Evolutionary conservation across 2,329 filamentous ascomycete genomes (phyloP).

Genomic region (Magnaporthales sp.): DNA sequence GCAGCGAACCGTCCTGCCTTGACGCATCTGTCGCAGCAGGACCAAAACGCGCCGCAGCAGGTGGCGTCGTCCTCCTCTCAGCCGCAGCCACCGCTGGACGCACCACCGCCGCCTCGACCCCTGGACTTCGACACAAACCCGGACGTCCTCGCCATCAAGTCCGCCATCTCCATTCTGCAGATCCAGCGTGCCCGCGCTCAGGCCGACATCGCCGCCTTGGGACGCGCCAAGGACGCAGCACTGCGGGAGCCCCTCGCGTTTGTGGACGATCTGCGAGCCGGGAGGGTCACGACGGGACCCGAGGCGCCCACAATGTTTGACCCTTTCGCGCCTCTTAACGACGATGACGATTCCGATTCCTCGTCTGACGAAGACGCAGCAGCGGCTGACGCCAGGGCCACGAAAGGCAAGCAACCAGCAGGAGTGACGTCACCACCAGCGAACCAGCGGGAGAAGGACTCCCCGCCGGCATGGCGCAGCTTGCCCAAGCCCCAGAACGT

Average conservation of each 20-base stretch:
- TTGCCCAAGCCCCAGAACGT: conserved; percentile 75
- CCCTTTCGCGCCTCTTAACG: conserved; percentile 9
- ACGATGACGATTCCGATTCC: conserved; percentile 20
- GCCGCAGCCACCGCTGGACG: neutral
- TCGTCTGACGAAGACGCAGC: conserved; percentile 19
- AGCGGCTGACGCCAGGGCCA: conserved; percentile 7
- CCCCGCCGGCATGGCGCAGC: conserved; percentile 13
- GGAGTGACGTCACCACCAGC: conserved; percentile 5
- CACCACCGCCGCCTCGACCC: conserved; percentile 39
- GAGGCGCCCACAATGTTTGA: conserved; percentile 11
- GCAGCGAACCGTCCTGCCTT: conserved; percentile 26
- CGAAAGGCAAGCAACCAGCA: conserved; percentile 2
- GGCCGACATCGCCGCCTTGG: conserved; percentile 64
- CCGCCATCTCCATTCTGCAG: conserved; percentile 79
- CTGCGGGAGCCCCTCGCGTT: conserved; percentile 65
- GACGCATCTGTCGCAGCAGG: conserved; percentile 28
- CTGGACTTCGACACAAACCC: conserved; percentile 60
- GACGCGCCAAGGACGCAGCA: conserved; percentile 61
- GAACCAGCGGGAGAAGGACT: conserved; percentile 17
- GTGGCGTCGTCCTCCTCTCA: neutral
- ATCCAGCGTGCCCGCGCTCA: conserved; percentile 73
- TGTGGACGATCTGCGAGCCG: conserved; percentile 55
- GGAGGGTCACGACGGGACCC: conserved; percentile 40
- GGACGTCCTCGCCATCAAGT: conserved; percentile 79
- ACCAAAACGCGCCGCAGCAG: conserved; percentile 28